These are phyloP conservation scores for Pythium apleroticum DNA, from an alignment of 352 stramenopile species.

Conservation along the genomic window DNA sequence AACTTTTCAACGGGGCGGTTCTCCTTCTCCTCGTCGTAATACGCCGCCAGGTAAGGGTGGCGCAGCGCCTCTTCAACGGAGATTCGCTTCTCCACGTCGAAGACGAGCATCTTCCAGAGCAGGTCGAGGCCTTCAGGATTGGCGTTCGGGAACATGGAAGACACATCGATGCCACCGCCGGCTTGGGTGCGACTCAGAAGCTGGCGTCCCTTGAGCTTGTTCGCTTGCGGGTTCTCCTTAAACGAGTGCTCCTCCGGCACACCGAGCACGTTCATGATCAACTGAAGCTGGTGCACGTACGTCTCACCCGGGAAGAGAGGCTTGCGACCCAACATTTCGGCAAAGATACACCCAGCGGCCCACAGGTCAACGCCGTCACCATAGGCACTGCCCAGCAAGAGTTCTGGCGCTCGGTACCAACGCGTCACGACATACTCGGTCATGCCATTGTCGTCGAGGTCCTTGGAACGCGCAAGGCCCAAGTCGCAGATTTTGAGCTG, in stretches of 20 bases:
- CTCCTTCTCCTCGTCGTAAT: slow-evolving; percentile 81
- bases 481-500: slow-evolving; percentile 97
- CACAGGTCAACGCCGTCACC: slow-evolving; percentile 84
- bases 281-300: slow-evolving; percentile 86
- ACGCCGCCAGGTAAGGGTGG: slow-evolving; percentile 95
- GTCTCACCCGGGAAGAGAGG: slow-evolving; percentile 84
- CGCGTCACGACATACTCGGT: slow-evolving; percentile 90
- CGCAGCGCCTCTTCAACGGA: slow-evolving; percentile 94
- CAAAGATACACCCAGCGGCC: slow-evolving; percentile 87
- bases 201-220: slow-evolving; percentile 87
- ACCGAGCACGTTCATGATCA: slow-evolving; percentile 89
- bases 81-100: slow-evolving; percentile 95
- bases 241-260: slow-evolving; percentile 87
- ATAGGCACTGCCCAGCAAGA: slow-evolving; percentile 84
- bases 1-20: slow-evolving; percentile 69
- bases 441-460: slow-evolving; percentile 89
- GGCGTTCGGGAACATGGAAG: slow-evolving; percentile 81
- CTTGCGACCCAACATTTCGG: slow-evolving; percentile 86
- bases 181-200: slow-evolving; percentile 81
- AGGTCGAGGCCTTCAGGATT: slow-evolving; percentile 83
- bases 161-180: slow-evolving; percentile 78
- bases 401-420: slow-evolving; percentile 87
- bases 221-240: slow-evolving; percentile 85
- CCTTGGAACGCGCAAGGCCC: slow-evolving; percentile 88
- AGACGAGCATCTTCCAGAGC: slow-evolving; percentile 88